Conservation (phyloP, 169 alveolate genomes). For the Eimeria mitis region DNA sequence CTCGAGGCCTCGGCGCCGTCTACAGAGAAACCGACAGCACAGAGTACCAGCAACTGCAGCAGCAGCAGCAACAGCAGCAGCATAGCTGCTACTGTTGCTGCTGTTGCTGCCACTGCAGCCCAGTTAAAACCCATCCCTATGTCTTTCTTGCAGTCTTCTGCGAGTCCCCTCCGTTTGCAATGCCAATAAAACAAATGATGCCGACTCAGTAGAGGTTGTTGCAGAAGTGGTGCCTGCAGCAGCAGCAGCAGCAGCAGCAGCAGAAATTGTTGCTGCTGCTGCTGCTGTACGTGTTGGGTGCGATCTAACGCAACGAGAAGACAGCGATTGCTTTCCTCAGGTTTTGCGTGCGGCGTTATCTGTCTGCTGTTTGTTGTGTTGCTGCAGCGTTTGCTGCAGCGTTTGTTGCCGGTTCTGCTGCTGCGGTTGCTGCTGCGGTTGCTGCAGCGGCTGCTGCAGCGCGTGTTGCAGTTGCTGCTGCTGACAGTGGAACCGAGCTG, state of each 20-base stretch:
- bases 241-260: slow-evolving; percentile 7
- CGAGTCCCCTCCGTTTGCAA: background rate
- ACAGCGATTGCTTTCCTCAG: background rate
- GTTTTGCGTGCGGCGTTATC: background rate
- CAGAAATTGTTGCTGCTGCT: background rate
- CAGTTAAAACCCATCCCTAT: slow-evolving; percentile 1
- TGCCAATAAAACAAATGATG: slow-evolving; percentile 32
- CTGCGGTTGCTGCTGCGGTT: slow-evolving; percentile 4
- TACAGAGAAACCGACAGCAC: background rate
- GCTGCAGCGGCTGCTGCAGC: background rate
- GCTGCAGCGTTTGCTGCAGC: slow-evolving; percentile 26
- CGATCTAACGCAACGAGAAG: background rate
- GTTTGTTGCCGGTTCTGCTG: background rate
- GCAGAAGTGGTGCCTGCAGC: slow-evolving; percentile 3
- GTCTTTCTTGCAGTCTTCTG: background rate
- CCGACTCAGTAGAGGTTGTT: background rate
- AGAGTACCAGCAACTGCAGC: background rate
- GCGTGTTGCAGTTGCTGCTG: slow-evolving; percentile 27
- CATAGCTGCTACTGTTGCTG: background rate
- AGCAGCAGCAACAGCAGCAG: background rate
- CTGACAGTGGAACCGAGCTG: slow-evolving; percentile 45
- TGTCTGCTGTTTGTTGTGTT: background rate
- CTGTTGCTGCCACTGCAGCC: slow-evolving; percentile 17
- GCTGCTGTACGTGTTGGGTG: slow-evolving; percentile 11
- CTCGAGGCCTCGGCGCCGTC: background rate